Percentiles rank a stretch among this genome's conserved stretches.
These are phyloP conservation scores for Elymus sibiricus DNA, from an alignment of 176 grass and related monocot genomes.

Conservation along the genomic window DNA sequence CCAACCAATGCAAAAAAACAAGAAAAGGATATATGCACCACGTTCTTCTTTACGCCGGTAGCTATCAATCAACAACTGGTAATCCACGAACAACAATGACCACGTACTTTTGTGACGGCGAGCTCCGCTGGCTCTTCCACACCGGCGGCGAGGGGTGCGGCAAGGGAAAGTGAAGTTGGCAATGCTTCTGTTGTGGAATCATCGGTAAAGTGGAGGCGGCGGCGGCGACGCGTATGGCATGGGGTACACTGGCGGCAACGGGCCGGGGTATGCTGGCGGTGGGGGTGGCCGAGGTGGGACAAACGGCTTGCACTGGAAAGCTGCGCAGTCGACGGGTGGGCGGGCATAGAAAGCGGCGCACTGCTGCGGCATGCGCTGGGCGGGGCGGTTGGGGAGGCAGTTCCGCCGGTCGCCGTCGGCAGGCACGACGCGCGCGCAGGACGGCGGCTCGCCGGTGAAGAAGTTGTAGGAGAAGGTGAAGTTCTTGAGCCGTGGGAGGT, in stretches of 20 bases:
- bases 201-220: conserved; percentile 62
- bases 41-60: conserved; percentile 46
- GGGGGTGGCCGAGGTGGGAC: conserved; percentile 37
- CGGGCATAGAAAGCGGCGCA: conserved; percentile 39
- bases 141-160: background rate
- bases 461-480: conserved; percentile 44
- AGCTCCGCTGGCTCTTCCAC: conserved; percentile 22
- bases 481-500: conserved; percentile 39
- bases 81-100: conserved; percentile 46
- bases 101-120: conserved; percentile 43
- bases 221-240: conserved; percentile 84
- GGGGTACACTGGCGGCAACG: conserved; percentile 68
- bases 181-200: background rate
- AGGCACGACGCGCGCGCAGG: conserved; percentile 42
- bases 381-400: conserved; percentile 50
- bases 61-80: conserved; percentile 44
- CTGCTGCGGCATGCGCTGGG: conserved; percentile 53
- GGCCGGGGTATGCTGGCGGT: conserved; percentile 43
- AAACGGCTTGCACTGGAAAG: conserved; percentile 59
- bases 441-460: conserved; percentile 50
- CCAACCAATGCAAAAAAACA: conserved; percentile 35
- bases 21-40: conserved; percentile 33
- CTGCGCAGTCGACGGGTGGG: conserved; percentile 40
- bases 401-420: conserved; percentile 29
- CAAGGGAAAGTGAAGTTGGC: conserved; percentile 1